These are phyloP conservation scores for Entonaema liquescens DNA, from an alignment of 495 filamentous ascomycete species.

Conservation along the genomic window DNA sequence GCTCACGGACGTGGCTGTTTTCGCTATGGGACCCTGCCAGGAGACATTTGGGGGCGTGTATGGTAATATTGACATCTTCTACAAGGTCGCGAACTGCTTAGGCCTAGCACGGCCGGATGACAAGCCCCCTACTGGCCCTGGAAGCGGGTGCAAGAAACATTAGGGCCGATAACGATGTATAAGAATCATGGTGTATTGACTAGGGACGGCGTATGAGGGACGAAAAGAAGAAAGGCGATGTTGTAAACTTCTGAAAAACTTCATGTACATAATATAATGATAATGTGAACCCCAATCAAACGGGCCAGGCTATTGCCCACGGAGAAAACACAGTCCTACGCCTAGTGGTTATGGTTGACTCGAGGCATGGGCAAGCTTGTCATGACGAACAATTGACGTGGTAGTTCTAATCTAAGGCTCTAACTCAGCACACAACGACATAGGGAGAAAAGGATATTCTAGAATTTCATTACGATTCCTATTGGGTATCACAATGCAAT, in stretches of 20 bases:
- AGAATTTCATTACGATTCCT: too few species aligned
- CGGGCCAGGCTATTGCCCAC: neutral
- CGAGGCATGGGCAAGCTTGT: neutral
- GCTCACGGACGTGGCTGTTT: constrained; percentile 79
- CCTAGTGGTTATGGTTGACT: neutral
- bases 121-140: constrained; percentile 50
- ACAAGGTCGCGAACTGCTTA: constrained; percentile 73
- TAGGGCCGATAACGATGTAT: neutral
- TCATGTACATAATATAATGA: constrained; percentile 24
- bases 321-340: neutral
- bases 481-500: too few species aligned
- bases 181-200: neutral
- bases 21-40: constrained; percentile 75
- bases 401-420: neutral
- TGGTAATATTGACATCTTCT: constrained; percentile 76
- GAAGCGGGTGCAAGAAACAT: constrained; percentile 52
- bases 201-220: neutral
- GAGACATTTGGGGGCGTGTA: constrained; percentile 74
- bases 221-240: constrained; percentile 1
- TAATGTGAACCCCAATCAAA: neutral
- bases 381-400: neutral
- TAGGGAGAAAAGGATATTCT: neutral
- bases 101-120: constrained; percentile 58
- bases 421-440: neutral
- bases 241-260: neutral